Evolutionary conservation across 2,329 filamentous ascomycete genomes (phyloP).

Genomic region (Botryosphaeria dothidea): DNA sequence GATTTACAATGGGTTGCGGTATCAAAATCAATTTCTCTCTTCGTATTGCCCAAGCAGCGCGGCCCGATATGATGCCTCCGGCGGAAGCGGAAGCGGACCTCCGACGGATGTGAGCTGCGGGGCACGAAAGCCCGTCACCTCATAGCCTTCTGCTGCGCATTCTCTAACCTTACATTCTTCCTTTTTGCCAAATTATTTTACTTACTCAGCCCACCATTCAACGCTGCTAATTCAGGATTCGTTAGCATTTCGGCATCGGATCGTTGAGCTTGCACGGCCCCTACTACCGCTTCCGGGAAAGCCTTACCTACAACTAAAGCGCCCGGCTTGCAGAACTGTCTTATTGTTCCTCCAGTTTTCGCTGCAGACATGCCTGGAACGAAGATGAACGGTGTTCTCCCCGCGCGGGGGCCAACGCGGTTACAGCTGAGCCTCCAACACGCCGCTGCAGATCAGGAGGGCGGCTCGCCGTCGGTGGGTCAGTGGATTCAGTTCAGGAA

Average conservation of each 20-base stretch:
- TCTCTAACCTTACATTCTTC: neutral
- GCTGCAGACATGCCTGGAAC: neutral
- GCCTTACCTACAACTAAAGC: neutral
- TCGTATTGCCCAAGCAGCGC: neutral
- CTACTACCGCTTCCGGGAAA: neutral
- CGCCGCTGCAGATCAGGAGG: neutral
- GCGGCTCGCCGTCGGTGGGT: conserved; percentile 2
- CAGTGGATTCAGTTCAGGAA: neutral
- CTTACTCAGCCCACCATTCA: neutral
- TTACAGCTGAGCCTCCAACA: conserved; percentile 6
- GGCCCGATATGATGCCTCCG: neutral
- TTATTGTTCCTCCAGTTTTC: too few relatives aligned
- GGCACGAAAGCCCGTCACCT: neutral
- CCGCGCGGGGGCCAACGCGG: neutral
- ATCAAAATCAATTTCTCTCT: too few relatives aligned
- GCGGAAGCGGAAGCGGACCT: conserved; percentile 15
- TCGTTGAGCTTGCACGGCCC: neutral
- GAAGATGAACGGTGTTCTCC: neutral
- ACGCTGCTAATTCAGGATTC: neutral
- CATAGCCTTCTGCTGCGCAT: too few relatives aligned
- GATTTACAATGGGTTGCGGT: too few relatives aligned
- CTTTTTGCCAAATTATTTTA: neutral
- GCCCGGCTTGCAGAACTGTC: too few relatives aligned
- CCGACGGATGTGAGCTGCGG: neutral
- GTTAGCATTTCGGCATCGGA: neutral